Percentiles rank a stretch among this genome's conserved stretches.
phyloP scores from a whole-genome alignment of 2,329 filamentous ascomycete genomes.

The Ophiocordyceps polyrhachis-furcata region DNA sequence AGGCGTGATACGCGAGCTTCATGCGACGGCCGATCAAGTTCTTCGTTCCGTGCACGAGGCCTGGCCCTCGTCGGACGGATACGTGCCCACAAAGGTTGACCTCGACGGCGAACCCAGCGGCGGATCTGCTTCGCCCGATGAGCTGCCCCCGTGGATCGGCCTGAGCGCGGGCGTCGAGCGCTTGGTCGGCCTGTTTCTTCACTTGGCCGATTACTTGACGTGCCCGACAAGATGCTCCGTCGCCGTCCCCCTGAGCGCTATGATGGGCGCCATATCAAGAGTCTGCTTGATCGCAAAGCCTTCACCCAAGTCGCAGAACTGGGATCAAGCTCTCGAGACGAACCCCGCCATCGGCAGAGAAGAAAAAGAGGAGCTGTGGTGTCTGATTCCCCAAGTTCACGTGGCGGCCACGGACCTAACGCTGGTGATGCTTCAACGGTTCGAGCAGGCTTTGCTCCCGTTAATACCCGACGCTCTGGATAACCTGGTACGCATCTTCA shows the following conservation, averaged over 20 bases:
- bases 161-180: conserved; percentile 56
- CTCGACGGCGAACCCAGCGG: conserved; percentile 27
- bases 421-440: conserved; percentile 33
- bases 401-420: conserved; percentile 48
- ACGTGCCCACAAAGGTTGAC: conserved; percentile 22
- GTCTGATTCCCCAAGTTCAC: conserved; percentile 56
- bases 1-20: conserved; percentile 42
- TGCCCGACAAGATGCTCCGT: conserved; percentile 47
- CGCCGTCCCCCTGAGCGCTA: conserved; percentile 43
- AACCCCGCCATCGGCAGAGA: conserved; percentile 60
- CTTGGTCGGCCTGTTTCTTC: conserved; percentile 43
- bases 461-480: conserved; percentile 48
- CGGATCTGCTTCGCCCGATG: conserved; percentile 24
- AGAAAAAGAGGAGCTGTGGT: conserved; percentile 65
- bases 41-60: conserved; percentile 67
- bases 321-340: conserved; percentile 35
- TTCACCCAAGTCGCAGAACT: conserved; percentile 25
- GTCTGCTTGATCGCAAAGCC: conserved; percentile 46
- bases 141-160: conserved; percentile 54
- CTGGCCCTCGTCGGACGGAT: conserved; percentile 50
- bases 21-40: conserved; percentile 55
- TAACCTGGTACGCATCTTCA: conserved; percentile 54
- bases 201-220: conserved; percentile 44
- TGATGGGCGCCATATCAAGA: conserved; percentile 52
- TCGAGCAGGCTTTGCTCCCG: conserved; percentile 38